A percentile compares a stretch with the other conserved stretches of the same genome.
Evolutionary conservation across 73 alveolate genomes (phyloP).

Genomic region (Paramecium caudatum): DNA sequence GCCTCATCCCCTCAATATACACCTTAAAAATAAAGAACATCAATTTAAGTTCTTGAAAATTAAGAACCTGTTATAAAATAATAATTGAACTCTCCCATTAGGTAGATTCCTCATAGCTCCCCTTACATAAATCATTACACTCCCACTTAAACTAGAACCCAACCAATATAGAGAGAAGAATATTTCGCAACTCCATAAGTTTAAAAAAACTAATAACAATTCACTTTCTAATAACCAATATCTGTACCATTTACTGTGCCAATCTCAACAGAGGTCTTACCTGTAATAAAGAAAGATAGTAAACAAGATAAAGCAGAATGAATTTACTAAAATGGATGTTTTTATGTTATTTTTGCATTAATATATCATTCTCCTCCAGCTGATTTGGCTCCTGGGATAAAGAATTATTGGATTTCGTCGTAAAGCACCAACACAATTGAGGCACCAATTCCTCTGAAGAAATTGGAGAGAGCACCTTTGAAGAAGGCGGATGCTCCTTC

Average conservation of each 20-base stretch:
- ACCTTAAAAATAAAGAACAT: constrained; percentile 17
- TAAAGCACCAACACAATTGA: constrained; percentile 89
- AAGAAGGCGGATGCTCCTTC: constrained; percentile 92
- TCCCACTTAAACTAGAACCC: not conserved
- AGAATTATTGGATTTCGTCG: constrained; percentile 83
- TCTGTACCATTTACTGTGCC: constrained; percentile 31
- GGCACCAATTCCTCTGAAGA: constrained; percentile 92
- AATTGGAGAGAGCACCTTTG: constrained; percentile 91
- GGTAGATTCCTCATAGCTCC: not conserved
- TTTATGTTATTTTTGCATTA: no score
- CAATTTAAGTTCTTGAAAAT: not conserved
- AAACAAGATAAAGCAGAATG: not conserved
- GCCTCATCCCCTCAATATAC: not conserved
- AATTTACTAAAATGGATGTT: no score
- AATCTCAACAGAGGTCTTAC: not conserved
- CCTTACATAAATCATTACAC: not conserved
- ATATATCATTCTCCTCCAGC: constrained; percentile 43
- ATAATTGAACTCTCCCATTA: not conserved
- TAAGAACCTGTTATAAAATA: not conserved
- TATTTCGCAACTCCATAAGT: not conserved
- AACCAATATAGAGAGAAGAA: not conserved
- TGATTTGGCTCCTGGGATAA: constrained; percentile 64
- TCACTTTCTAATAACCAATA: not conserved
- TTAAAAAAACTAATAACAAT: not conserved
- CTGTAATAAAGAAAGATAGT: not conserved